These are phyloP conservation scores for Takashimella koratensis DNA, from an alignment of 1,284 basidiomycete species.

Conservation along the genomic window DNA sequence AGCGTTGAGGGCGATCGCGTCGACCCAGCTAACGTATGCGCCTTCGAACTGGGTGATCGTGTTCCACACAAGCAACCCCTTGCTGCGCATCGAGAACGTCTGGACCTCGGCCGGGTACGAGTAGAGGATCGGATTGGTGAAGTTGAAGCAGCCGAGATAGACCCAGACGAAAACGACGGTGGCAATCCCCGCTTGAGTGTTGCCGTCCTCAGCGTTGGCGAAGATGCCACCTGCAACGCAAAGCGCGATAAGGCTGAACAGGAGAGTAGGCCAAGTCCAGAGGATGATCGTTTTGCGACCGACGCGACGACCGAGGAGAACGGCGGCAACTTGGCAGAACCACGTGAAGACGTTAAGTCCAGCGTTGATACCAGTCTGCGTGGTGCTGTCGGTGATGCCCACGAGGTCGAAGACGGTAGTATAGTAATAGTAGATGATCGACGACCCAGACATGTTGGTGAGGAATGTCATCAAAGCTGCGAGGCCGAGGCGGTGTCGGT, in stretches of 20 bases:
- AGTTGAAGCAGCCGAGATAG: slow-evolving; percentile 48
- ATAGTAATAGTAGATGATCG: slow-evolving; percentile 51
- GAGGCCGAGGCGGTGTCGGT: slow-evolving; percentile 42
- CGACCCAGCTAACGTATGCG: slow-evolving; percentile 33
- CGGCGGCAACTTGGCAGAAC: slow-evolving; percentile 43
- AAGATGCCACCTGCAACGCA: slow-evolving; percentile 41
- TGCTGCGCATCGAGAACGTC: slow-evolving; percentile 48
- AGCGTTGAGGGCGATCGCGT: slow-evolving; percentile 44
- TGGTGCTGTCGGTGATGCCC: slow-evolving; percentile 46
- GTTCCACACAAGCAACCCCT: slow-evolving; percentile 50
- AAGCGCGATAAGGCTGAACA: slow-evolving; percentile 39
- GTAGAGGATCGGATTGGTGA: slow-evolving; percentile 42
- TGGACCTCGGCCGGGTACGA: slow-evolving; percentile 48
- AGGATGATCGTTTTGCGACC: slow-evolving; percentile 45
- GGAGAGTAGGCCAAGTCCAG: slow-evolving; percentile 43
- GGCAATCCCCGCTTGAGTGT: slow-evolving; percentile 36
- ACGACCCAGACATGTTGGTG: slow-evolving; percentile 29
- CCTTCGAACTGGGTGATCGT: slow-evolving; percentile 35
- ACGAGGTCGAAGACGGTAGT: slow-evolving; percentile 42
- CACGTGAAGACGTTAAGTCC: slow-evolving; percentile 48
- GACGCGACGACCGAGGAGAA: slow-evolving; percentile 36
- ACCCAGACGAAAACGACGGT: slow-evolving; percentile 48
- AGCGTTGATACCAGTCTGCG: slow-evolving; percentile 49
- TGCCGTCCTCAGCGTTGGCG: slow-evolving; percentile 24
- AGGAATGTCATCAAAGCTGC: slow-evolving; percentile 46